Base-by-base conservation (phyloP, 768 basidiomycete species). In the Serendipita indica region DNA sequence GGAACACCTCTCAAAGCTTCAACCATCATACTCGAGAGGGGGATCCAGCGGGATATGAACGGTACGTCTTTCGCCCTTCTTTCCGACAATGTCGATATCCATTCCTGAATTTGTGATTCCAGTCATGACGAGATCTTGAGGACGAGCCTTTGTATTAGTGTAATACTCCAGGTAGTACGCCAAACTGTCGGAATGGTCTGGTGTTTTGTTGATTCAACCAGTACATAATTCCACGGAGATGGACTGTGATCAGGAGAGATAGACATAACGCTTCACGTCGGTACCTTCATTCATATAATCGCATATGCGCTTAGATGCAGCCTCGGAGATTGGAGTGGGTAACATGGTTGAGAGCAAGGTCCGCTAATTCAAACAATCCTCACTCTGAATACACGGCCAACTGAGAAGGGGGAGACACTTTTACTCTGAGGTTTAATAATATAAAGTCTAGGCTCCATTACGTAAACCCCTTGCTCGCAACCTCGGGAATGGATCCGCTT, bases 401-500 rank as follows among this genome's bases (percentile, higher is more conserved):
- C 5, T 2, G 41, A 43, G 41, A 43, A 43, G 16, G 16, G 5
- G 16, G 16, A n/a, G n/a, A n/a, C n/a, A n/a, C n/a, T n/a, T n/a
- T n/a, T 10, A 37, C 35, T 37, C n/a, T 37, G 10, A 37, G n/a
- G n/a, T 37, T 10, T 10, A 37, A 37, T 37, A 37, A 37, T 37
- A n/a, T 37, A 37, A 37, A 37, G 35, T 10, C 30, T 30, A 54
- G 10, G 30, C 20, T 10, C 49, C 49, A 27, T 54, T 54, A 22
- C 49, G 20, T 28, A 54, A 27, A 3, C 16, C 49, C n/a, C 49
- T 25, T 7, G 22, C 49, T 7, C 49, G 6, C 14, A 89, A 69
- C 61, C 76, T 76, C 2, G 92, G 90, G 67, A 96, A 97, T 4
- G 90, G 79, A 65, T 84, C 86, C 22, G 74, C 77, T 62, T 79